phyloP scores from a whole-genome alignment of 345 rosid species.

The Ricinus communis region DNA sequence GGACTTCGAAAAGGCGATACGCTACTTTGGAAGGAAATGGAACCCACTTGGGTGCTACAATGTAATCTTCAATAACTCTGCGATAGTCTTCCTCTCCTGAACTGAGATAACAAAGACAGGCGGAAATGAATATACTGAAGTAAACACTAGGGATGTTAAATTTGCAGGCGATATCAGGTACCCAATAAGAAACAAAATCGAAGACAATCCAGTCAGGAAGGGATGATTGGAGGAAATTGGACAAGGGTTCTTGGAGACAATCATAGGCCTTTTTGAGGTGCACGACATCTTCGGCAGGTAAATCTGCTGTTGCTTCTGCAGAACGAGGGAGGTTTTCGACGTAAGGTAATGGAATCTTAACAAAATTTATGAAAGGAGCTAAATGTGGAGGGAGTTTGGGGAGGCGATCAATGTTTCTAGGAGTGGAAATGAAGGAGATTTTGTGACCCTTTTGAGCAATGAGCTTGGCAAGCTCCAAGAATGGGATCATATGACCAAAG shows the following conservation, averaged over 20 bases:
- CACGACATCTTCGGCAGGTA: not conserved
- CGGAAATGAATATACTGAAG: not conserved
- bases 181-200: slow-evolving; percentile 16
- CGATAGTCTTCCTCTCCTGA: slow-evolving; percentile 1
- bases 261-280: slow-evolving; percentile 17
- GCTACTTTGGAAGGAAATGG: slow-evolving; percentile 11
- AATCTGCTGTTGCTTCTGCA: slow-evolving; percentile 14
- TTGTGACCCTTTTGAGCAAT: slow-evolving; percentile 20
- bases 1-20: not conserved
- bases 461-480: slow-evolving; percentile 17
- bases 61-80: not conserved
- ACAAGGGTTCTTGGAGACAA: slow-evolving; percentile 5
- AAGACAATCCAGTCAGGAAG: slow-evolving; percentile 13
- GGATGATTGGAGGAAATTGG: not conserved
- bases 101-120: no score
- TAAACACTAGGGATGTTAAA: not conserved
- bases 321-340: slow-evolving; percentile 1
- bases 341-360: slow-evolving; percentile 8
- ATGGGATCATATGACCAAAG: slow-evolving; percentile 19
- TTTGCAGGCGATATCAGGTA: not conserved
- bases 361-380: not conserved
- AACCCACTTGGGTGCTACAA: slow-evolving; percentile 16
- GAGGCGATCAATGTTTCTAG: slow-evolving; percentile 17
- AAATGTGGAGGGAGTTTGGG: slow-evolving; percentile 4
- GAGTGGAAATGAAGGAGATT: slow-evolving; percentile 2